phyloP scores from a whole-genome alignment of 108 stramenopile genomes.

The Cafeteria roenbergensis region DNA sequence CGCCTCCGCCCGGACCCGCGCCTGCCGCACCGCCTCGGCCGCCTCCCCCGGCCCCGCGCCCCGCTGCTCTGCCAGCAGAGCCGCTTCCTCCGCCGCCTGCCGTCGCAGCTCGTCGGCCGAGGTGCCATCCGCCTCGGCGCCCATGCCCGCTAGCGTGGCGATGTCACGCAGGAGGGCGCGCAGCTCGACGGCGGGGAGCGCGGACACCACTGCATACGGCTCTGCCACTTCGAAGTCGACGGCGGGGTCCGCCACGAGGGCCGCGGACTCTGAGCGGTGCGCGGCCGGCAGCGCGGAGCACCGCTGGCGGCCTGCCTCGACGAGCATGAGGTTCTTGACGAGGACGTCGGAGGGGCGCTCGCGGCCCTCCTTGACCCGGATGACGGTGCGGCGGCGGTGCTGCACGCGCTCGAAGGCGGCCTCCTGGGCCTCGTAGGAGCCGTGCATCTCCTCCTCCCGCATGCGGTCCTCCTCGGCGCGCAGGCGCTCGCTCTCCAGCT shows the following conservation, averaged over 20 bases:
- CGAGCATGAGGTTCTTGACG: constrained; percentile 84
- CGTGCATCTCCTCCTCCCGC: constrained; percentile 82
- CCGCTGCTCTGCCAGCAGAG: too few species aligned
- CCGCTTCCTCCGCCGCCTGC: too few species aligned
- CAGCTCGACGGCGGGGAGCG: not conserved
- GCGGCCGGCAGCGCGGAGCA: constrained; percentile 16
- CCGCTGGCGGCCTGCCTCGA: constrained; percentile 43
- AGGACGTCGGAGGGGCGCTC: constrained; percentile 82
- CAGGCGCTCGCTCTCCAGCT: constrained; percentile 80
- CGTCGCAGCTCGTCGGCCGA: too few species aligned
- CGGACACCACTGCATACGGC: not conserved
- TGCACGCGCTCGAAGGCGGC: constrained; percentile 91
- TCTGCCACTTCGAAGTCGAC: constrained; percentile 8
- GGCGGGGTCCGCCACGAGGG: not conserved
- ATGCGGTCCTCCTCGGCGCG: constrained; percentile 75
- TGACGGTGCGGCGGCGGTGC: constrained; percentile 64
- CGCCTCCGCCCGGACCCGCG: too few species aligned
- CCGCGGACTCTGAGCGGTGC: constrained; percentile 10
- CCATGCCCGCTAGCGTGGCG: too few species aligned
- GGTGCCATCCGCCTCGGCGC: too few species aligned
- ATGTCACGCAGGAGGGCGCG: too few species aligned
- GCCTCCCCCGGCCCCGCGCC: too few species aligned
- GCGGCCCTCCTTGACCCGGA: constrained; percentile 80
- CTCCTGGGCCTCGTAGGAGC: constrained; percentile 91
- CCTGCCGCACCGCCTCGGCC: too few species aligned